A percentile compares a stretch with the other conserved stretches of the same genome.
Evolutionary conservation across 78 protist genomes (phyloP).

Genomic region (Isochrysis galbana): DNA sequence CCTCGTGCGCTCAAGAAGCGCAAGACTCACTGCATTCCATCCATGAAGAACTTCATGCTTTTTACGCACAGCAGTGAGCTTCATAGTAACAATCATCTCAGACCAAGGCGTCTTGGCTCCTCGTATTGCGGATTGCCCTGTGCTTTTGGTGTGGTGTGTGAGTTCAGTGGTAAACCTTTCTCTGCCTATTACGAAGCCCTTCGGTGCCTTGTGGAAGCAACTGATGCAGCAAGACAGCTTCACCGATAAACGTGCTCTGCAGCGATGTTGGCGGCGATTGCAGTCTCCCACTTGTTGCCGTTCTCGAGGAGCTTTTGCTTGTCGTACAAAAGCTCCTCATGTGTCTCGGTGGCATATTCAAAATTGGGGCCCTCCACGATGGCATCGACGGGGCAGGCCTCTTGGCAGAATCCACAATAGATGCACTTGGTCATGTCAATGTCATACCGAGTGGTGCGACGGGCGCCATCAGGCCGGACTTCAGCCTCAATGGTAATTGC

Average conservation of each 20-base stretch:
- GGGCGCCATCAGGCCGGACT: constrained; percentile 83
- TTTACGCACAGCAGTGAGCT: no score
- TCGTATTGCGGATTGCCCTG: no score
- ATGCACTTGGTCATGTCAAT: constrained; percentile 94
- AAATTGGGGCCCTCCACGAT: constrained; percentile 94
- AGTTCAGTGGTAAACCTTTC: no score
- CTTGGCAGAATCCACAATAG: constrained; percentile 84
- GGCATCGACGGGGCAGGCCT: constrained; percentile 94
- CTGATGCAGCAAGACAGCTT: no score
- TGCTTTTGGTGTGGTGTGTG: no score
- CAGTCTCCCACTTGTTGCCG: constrained; percentile 91
- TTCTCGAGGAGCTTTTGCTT: constrained; percentile 86
- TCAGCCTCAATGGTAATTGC: constrained; percentile 94
- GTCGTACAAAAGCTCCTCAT: constrained; percentile 84
- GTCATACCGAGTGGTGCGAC: constrained; percentile 88
- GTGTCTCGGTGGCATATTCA: constrained; percentile 88
- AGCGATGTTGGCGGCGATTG: constrained; percentile 75
- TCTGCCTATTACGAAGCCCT: no score
- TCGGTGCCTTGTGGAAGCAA: no score
- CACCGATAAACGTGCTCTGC: constrained; percentile 74
- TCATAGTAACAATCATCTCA: no score
- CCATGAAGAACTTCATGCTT: no score
- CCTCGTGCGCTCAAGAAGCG: no score
- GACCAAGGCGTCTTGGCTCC: no score
- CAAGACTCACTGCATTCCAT: no score